Percentiles rank a stretch among this genome's conserved stretches.
phyloP scores from a whole-genome alignment of 495 filamentous ascomycete species.

The Neurospora tetraspora region DNA sequence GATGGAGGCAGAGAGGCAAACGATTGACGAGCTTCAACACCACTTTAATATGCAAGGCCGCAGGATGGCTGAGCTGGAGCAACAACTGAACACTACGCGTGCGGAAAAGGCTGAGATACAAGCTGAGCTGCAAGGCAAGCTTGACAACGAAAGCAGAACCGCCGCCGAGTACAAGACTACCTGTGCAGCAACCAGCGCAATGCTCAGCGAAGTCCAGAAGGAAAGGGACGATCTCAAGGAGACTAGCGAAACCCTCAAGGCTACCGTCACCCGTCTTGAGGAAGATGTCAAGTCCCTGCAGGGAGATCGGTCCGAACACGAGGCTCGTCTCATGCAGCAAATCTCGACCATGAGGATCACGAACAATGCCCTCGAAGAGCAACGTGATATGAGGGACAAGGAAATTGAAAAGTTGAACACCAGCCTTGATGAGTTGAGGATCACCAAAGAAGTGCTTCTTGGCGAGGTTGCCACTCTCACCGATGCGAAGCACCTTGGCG shows the following conservation, averaged over 20 bases:
- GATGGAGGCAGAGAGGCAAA: conserved; percentile 29
- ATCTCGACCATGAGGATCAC: conserved; percentile 26
- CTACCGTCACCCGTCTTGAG: conserved; percentile 21
- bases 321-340: conserved; percentile 23
- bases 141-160: conserved; percentile 27
- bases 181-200: conserved; percentile 25
- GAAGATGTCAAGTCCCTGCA: conserved; percentile 23
- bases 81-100: conserved; percentile 19
- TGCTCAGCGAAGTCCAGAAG: conserved; percentile 30
- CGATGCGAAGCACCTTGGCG: conserved; percentile 14
- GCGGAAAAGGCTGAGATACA: conserved; percentile 13
- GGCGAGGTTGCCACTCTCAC: conserved; percentile 9
- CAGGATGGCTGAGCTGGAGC: conserved; percentile 25
- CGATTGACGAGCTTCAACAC: conserved; percentile 34
- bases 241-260: conserved; percentile 21
- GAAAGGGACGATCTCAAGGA: conserved; percentile 27
- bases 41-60: conserved; percentile 27
- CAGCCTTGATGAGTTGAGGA: conserved; percentile 18
- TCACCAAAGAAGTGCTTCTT: conserved; percentile 2
- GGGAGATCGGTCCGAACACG: conserved; percentile 27
- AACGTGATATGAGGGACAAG: conserved; percentile 27
- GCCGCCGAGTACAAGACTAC: conserved; percentile 29
- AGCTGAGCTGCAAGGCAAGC: conserved; percentile 15
- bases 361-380: conserved; percentile 25
- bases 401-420: conserved; percentile 23